Evolutionary conservation across 495 filamentous ascomycete species (phyloP).

Genomic region (Neurospora sp.): DNA sequence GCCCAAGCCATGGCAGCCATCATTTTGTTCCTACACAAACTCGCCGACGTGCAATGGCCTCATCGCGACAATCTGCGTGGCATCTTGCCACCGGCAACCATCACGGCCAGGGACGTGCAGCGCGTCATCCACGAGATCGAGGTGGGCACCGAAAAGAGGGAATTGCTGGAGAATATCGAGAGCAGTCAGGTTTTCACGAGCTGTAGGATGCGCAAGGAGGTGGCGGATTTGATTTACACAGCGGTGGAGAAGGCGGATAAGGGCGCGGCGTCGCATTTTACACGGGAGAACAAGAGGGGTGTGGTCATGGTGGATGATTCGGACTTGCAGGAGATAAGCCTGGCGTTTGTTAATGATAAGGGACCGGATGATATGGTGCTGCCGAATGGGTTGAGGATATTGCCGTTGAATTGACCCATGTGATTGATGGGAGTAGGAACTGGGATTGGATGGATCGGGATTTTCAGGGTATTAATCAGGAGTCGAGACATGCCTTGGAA

Average conservation of each 20-base stretch:
- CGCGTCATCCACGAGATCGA: slow-evolving; percentile 7
- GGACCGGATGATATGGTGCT: slow-evolving; percentile 13
- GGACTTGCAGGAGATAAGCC: slow-evolving; percentile 16
- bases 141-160: slow-evolving; percentile 2
- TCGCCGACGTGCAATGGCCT: slow-evolving; percentile 21
- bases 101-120: slow-evolving; percentile 3
- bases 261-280: background rate
- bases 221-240: slow-evolving; percentile 15
- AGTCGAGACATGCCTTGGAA: no score
- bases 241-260: slow-evolving; percentile 13
- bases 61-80: background rate
- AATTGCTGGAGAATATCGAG: slow-evolving; percentile 15
- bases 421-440: background rate
- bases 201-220: slow-evolving; percentile 9
- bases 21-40: slow-evolving; percentile 17
- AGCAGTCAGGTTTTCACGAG: slow-evolving; percentile 13
- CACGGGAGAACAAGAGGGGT: background rate
- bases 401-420: slow-evolving; percentile 11
- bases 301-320: slow-evolving; percentile 10
- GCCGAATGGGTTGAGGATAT: slow-evolving; percentile 19
- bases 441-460: background rate
- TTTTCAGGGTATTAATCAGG: no score
- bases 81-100: background rate
- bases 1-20: slow-evolving; percentile 12
- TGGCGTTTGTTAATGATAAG: slow-evolving; percentile 21